Conservation (phyloP, 352 stramenopile genomes). For the Pythium brachiatum region DNA sequence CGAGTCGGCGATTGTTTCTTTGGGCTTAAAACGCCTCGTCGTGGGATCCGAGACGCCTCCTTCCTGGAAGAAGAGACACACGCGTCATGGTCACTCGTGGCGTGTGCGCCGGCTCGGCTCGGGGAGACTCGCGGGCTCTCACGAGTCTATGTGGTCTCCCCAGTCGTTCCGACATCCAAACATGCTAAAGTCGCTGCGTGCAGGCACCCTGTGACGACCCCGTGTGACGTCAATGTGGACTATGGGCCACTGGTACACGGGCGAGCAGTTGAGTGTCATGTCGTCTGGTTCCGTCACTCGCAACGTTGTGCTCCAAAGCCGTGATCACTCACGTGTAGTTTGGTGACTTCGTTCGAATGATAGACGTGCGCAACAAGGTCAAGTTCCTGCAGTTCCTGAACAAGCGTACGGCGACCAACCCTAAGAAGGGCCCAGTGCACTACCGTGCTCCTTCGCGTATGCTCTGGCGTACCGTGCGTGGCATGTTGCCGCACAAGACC, state of each 20-base stretch:
- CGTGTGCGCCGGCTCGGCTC: not conserved
- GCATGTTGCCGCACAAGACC: slow-evolving; percentile 99
- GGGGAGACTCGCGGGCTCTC: not conserved
- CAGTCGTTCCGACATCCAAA: slow-evolving; percentile 40
- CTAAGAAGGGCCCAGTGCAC: slow-evolving; percentile 95
- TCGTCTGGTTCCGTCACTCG: slow-evolving; percentile 45
- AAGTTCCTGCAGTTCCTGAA: slow-evolving; percentile 99
- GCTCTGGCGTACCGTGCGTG: slow-evolving; percentile 91
- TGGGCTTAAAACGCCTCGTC: slow-evolving; percentile 1
- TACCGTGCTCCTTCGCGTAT: slow-evolving; percentile 97
- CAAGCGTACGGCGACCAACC: slow-evolving; percentile 99
- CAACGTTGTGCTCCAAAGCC: not conserved
- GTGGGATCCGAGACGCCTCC: not conserved
- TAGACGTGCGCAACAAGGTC: slow-evolving; percentile 95
- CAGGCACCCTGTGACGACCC: slow-evolving; percentile 65
- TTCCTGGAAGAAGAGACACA: not conserved
- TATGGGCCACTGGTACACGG: slow-evolving; percentile 1
- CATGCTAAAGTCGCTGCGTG: slow-evolving; percentile 91
- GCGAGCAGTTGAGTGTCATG: slow-evolving; percentile 63
- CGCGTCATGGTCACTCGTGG: not conserved
- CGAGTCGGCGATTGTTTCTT: slow-evolving; percentile 11
- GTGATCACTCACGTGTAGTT: slow-evolving; percentile 12
- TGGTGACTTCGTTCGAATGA: slow-evolving; percentile 22
- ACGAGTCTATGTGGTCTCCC: not conserved
- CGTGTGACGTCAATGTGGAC: not conserved